Percentiles rank a stretch among this genome's conserved stretches.
Conservation (phyloP, 306 rosid genomes). For the Glycyrrhiza uralensis region DNA sequence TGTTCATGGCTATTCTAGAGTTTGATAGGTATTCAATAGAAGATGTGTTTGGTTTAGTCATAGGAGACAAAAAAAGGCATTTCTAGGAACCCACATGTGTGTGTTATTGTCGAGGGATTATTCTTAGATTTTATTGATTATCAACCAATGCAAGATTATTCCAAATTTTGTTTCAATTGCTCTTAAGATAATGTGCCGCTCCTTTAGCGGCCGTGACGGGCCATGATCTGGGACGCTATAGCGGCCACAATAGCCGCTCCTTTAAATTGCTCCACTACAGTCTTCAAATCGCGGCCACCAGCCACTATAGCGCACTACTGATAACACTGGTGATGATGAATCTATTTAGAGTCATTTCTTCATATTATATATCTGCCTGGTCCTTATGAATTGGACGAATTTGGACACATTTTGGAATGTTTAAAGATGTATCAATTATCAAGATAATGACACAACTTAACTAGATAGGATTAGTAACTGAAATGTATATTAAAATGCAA, state of each 20-base stretch:
- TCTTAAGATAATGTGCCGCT: background rate
- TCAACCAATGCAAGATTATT: conserved; percentile 11
- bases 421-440: background rate
- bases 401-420: background rate
- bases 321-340: too few relatives aligned
- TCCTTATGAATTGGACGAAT: background rate
- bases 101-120: background rate
- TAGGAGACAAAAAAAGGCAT: background rate
- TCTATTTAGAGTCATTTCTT: background rate
- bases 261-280: too few relatives aligned
- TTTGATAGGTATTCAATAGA: background rate
- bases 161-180: background rate
- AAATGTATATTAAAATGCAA: background rate
- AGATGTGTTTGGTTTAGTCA: background rate
- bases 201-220: too few relatives aligned
- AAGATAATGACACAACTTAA: background rate
- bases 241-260: too few relatives aligned
- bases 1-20: background rate
- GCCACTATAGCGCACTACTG: too few relatives aligned
- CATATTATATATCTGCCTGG: background rate
- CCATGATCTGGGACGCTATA: too few relatives aligned
- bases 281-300: too few relatives aligned
- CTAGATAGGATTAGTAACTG: too few relatives aligned
- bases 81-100: background rate
- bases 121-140: background rate